phyloP scores from a whole-genome alignment of 176 grass and related monocot species.

The Rhynchospora breviuscula region DNA sequence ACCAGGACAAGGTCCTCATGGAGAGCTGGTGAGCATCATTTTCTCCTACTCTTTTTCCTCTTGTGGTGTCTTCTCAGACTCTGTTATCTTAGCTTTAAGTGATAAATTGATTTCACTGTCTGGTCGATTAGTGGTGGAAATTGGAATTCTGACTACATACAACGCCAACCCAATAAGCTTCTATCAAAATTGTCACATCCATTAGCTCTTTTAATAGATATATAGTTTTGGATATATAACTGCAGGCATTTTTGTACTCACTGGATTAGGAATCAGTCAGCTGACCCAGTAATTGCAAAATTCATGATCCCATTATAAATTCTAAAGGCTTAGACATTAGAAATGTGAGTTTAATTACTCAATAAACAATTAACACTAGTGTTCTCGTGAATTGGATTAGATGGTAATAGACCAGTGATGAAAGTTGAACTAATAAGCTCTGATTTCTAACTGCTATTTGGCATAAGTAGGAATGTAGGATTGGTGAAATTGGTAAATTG shows the following conservation, averaged over 20 bases:
- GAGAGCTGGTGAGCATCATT: constrained; percentile 67
- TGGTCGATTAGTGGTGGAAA: neutral
- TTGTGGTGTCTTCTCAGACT: neutral
- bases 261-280: neutral
- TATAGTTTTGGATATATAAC: neutral
- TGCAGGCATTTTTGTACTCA: neutral
- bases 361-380: neutral
- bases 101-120: neutral
- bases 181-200: neutral
- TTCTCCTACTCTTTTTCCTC: neutral
- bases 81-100: neutral
- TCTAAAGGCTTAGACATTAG: neutral
- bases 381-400: neutral
- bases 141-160: neutral
- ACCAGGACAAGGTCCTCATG: constrained; percentile 96
- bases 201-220: neutral
- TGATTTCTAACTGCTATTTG: neutral
- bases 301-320: neutral
- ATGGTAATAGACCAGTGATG: neutral
- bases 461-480: neutral
- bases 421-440: neutral
- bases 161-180: neutral
- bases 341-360: neutral
- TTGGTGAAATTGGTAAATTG: neutral
- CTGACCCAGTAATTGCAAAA: neutral